Evolutionary conservation across 2,329 filamentous ascomycete genomes (phyloP).

Genomic region (Torrubiella hemipterigena): DNA sequence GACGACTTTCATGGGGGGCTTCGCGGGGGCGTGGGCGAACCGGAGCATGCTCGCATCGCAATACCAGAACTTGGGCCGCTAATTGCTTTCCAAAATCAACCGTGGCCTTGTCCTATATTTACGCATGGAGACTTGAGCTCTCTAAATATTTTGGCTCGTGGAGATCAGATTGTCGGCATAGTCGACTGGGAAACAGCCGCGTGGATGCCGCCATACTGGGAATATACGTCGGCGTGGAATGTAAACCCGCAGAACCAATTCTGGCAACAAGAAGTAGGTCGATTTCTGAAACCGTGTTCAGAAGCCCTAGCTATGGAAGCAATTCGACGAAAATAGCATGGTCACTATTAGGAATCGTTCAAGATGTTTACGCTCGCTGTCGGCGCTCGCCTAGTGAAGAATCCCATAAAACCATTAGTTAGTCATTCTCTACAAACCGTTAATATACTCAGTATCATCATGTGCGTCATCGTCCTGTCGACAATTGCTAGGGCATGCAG

Average conservation of each 20-base stretch:
- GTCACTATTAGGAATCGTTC: too few species aligned
- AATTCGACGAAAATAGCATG: constrained; percentile 8
- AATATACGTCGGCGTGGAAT: constrained; percentile 10
- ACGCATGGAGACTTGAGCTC: constrained; percentile 26
- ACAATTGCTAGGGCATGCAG: too few species aligned
- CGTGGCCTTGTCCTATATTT: constrained; percentile 18
- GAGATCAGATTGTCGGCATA: constrained; percentile 15
- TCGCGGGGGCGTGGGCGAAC: background rate
- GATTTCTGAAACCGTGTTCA: constrained; percentile 7
- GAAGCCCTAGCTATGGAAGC: constrained; percentile 11
- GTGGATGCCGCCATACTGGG: constrained; percentile 14
- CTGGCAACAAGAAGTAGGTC: constrained; percentile 10
- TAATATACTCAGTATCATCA: too few species aligned
- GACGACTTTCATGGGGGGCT: constrained; percentile 15
- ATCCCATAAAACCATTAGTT: too few species aligned
- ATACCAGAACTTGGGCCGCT: constrained; percentile 6
- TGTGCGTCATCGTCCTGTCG: too few species aligned
- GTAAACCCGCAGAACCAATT: constrained; percentile 10
- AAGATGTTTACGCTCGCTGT: too few species aligned
- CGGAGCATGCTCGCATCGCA: background rate
- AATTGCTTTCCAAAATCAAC: constrained; percentile 9
- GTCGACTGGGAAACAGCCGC: constrained; percentile 15
- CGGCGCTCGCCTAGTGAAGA: too few species aligned
- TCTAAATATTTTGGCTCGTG: constrained; percentile 15
- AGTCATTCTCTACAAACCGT: too few species aligned